Base-by-base conservation (phyloP, 495 filamentous ascomycete genomes). In the Beverwykella pulmonaria region DNA sequence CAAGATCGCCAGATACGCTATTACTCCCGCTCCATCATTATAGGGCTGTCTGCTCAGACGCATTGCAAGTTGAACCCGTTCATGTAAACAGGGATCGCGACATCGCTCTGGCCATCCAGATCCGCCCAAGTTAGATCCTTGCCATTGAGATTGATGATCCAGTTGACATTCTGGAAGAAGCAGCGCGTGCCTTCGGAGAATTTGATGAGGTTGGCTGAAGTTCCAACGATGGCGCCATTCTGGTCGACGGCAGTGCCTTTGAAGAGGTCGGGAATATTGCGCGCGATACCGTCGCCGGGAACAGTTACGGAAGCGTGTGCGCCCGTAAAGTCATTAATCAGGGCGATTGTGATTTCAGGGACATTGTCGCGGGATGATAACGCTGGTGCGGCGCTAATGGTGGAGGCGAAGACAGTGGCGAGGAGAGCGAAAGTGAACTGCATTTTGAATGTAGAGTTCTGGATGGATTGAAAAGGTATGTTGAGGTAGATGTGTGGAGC, bases 221-320 rank as follows among this genome's bases (percentile, higher is more conserved):
- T 61, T 2, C 6, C 59, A 2, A 34, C 22, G 41, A 61, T 53
- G n/a, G 39, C 32, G 1, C 59, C 59, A 25, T 53, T 50, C 2
- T 50, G 2, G 47, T 61, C 59, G 48, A 61, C 25, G 2, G 44
- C 15, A 15, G 25, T 34, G 30, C 41, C 41, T 7, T 23, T 3
- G 59, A 61, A 61, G 23, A 61, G 59, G 25, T 61, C 59, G 59
- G 59, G 23, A 25, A 61, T 5, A 8, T 19, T 61, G 59, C 19
- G 17, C 9, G 47, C 59, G 7, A 36, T 32, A 39, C 59, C 59
- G 47, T 61, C 59, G 29, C 36, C 25, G 47, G 30, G 46, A 39
- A 61, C 59, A 3, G 44, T 36, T 1, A 25, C 59, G 7, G 44
- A 27, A 25, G 59, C 59, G 6, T 9, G 48, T 14, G 9, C 5